A percentile compares a stretch with the other conserved stretches of the same genome.
Conservation (phyloP, 2,329 filamentous ascomycete species). For the Phaeosphaeria sp. region DNA sequence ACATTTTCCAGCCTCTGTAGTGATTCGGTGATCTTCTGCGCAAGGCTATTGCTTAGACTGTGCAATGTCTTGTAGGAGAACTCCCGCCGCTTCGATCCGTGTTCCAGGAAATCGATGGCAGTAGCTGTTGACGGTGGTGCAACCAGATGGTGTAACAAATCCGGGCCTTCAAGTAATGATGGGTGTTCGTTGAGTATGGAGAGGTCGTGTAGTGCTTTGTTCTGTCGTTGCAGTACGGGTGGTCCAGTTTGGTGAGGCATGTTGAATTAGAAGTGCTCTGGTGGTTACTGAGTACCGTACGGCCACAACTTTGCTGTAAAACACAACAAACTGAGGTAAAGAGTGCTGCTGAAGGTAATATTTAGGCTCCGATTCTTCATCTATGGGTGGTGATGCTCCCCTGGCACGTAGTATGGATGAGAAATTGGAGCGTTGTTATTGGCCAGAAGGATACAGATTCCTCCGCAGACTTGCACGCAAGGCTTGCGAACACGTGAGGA, state of each 20-base stretch:
- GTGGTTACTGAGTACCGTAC: not conserved
- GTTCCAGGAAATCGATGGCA: conserved; percentile 70
- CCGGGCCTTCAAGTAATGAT: conserved; percentile 59
- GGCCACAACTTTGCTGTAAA: not conserved
- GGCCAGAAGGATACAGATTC: conserved; percentile 22
- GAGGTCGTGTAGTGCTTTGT: conserved; percentile 8
- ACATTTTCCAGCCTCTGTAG: conserved; percentile 37
- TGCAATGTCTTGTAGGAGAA: conserved; percentile 72
- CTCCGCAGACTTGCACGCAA: conserved; percentile 22
- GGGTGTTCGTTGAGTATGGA: conserved; percentile 65
- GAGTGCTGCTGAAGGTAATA: not conserved
- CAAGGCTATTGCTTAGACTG: conserved; percentile 62
- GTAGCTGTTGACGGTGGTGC: conserved; percentile 42
- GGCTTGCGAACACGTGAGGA: conserved; percentile 32
- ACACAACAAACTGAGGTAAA: not conserved
- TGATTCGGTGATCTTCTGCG: conserved; percentile 43
- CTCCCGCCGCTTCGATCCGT: conserved; percentile 53
- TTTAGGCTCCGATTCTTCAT: not conserved
- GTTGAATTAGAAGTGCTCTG: not conserved
- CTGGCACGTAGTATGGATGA: conserved; percentile 34
- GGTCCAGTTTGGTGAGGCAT: not conserved
- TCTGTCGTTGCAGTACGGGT: not conserved
- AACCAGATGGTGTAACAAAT: conserved; percentile 70
- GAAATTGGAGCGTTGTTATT: conserved; percentile 45
- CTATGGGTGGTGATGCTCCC: not conserved